Evolutionary conservation across 305 asterid genomes (phyloP).

Genomic region (Fraxinus sp.): DNA sequence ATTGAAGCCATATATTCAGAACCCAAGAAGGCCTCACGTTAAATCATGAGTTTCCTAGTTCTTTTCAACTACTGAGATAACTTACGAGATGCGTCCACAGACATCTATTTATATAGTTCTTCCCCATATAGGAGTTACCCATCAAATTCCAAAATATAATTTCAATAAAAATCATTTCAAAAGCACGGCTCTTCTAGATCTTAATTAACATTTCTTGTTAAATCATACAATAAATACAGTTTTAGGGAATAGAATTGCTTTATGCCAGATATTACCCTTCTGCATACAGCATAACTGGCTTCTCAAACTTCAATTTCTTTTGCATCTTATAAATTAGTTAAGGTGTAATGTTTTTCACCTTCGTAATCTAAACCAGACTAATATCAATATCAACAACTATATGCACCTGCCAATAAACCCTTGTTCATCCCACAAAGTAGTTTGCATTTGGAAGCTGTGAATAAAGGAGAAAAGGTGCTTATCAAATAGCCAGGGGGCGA

Average conservation of each 20-base stretch:
- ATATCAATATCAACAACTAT: neutral
- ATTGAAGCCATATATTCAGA: neutral
- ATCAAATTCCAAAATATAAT: neutral
- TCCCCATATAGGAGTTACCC: neutral
- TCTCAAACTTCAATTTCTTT: neutral
- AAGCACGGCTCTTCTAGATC: neutral
- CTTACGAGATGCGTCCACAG: neutral
- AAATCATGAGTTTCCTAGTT: neutral
- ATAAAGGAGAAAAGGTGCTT: neutral
- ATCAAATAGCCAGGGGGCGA: neutral
- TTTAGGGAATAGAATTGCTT: neutral
- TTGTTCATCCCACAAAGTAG: neutral
- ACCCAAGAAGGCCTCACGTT: neutral
- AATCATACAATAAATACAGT: neutral
- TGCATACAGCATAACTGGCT: neutral
- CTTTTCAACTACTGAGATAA: constrained; percentile 2
- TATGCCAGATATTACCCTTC: neutral
- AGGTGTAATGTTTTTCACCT: neutral
- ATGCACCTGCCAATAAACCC: neutral
- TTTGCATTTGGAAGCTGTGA: neutral
- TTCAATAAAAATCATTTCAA: neutral
- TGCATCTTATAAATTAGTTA: neutral
- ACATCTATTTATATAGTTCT: neutral
- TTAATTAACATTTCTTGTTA: neutral
- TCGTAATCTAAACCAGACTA: neutral